phyloP scores from a whole-genome alignment of 2,329 filamentous ascomycete genomes.

The Colletotrichum eremochloae region DNA sequence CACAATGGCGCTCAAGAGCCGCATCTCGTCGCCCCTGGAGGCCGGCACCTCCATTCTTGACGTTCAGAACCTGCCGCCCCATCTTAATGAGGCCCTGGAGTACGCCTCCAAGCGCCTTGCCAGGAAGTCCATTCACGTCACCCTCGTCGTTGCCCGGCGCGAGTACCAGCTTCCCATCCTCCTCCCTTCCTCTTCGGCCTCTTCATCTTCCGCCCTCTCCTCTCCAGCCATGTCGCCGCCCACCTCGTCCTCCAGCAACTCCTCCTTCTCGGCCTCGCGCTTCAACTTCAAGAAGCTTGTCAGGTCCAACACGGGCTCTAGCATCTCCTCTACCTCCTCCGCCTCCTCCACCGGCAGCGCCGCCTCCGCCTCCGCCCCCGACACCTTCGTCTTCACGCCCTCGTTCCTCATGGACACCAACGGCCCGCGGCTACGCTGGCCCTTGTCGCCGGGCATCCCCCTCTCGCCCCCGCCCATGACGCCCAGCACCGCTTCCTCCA shows the following conservation, averaged over 20 bases:
- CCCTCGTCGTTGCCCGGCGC: conserved; percentile 68
- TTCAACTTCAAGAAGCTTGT: conserved; percentile 54
- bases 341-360: conserved; percentile 43
- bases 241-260: conserved; percentile 39
- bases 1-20: conserved; percentile 64
- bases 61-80: conserved; percentile 68
- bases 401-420: conserved; percentile 49
- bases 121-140: conserved; percentile 67
- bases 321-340: conserved; percentile 42
- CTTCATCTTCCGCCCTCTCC: conserved; percentile 46
- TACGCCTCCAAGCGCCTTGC: conserved; percentile 69
- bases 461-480: conserved; percentile 61
- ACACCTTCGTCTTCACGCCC: conserved; percentile 52
- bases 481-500: conserved; percentile 59
- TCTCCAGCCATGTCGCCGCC: conserved; percentile 50
- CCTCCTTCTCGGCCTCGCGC: conserved; percentile 48
- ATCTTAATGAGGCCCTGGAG: conserved; percentile 68
- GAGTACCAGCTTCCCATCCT: conserved; percentile 67
- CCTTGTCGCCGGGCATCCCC: conserved; percentile 56
- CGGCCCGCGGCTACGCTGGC: conserved; percentile 48
- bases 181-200: conserved; percentile 45
- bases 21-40: conserved; percentile 74
- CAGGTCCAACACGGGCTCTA: conserved; percentile 53
- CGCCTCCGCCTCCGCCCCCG: conserved; percentile 37
- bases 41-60: conserved; percentile 72